Conservation (phyloP, 139 green algal genomes). For the Penium margaritaceum region DNA sequence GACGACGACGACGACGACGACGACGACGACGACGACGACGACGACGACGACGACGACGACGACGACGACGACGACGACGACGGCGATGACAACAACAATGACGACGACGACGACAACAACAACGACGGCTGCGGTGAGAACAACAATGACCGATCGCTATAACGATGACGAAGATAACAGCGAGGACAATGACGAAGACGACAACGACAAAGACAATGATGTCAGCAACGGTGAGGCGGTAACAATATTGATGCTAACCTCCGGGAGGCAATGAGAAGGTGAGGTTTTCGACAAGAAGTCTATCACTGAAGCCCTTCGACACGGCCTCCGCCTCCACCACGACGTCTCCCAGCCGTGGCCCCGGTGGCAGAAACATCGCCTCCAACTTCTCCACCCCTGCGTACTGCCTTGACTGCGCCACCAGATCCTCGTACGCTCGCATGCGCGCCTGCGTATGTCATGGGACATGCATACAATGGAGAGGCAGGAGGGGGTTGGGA, state of each 20-base stretch:
- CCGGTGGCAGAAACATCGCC: conserved; percentile 66
- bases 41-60: too few species aligned
- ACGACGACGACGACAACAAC: too few species aligned
- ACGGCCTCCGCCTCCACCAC: conserved; percentile 36
- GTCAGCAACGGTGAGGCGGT: too few species aligned
- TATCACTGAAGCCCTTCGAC: conserved; percentile 37
- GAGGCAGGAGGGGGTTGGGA: not conserved
- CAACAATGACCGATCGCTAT: too few species aligned
- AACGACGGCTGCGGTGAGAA: too few species aligned
- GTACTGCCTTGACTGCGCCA: conserved; percentile 16
- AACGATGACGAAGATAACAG: too few species aligned
- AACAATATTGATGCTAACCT: too few species aligned
- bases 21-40: too few species aligned
- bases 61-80: not conserved
- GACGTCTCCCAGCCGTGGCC: conserved; percentile 57
- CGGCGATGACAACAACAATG: not conserved
- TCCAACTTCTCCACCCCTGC: conserved; percentile 51
- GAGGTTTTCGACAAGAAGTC: conserved; percentile 52
- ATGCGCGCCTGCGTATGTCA: conserved; percentile 19
- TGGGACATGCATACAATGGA: too few species aligned
- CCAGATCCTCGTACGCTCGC: conserved; percentile 9
- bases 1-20: too few species aligned
- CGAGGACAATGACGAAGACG: too few species aligned
- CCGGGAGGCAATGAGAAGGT: conserved; percentile 36
- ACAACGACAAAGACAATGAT: too few species aligned